phyloP scores from a whole-genome alignment of 768 basidiomycete species.

The Mycena venus region DNA sequence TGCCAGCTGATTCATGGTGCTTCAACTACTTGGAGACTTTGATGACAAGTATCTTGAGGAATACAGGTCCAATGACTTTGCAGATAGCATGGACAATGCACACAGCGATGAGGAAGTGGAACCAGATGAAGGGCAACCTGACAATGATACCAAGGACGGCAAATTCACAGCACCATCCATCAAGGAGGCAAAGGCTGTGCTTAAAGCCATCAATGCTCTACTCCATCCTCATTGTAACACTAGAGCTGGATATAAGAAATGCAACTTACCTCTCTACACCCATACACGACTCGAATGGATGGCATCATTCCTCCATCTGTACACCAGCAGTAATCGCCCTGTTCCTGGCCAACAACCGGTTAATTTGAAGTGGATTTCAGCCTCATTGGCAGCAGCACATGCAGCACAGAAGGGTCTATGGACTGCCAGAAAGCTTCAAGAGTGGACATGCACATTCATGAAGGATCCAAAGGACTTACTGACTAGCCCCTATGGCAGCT shows the following conservation, averaged over 20 bases:
- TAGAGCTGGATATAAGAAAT: constrained; percentile 31
- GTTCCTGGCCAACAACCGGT: constrained; percentile 24
- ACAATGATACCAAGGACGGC: background rate
- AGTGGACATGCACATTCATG: background rate
- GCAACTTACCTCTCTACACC: constrained; percentile 31
- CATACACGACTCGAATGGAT: constrained; percentile 38
- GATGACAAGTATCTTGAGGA: background rate
- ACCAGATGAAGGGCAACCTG: background rate
- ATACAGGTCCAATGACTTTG: background rate
- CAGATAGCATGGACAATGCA: background rate
- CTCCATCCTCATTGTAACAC: background rate
- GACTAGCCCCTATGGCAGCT: constrained; percentile 43
- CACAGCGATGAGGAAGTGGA: background rate
- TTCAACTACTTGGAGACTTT: background rate
- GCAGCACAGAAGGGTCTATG: constrained; percentile 26
- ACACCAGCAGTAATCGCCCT: constrained; percentile 29
- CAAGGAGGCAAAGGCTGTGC: background rate
- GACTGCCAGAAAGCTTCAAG: constrained; percentile 35
- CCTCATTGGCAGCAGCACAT: constrained; percentile 26
- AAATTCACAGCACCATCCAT: background rate
- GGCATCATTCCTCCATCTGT: constrained; percentile 34
- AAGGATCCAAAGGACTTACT: constrained; percentile 35
- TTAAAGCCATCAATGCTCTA: background rate
- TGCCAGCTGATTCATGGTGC: background rate
- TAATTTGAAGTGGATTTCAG: constrained; percentile 33